Base-by-base conservation (phyloP, 352 stramenopile genomes). In the Phytophthora cajani region DNA sequence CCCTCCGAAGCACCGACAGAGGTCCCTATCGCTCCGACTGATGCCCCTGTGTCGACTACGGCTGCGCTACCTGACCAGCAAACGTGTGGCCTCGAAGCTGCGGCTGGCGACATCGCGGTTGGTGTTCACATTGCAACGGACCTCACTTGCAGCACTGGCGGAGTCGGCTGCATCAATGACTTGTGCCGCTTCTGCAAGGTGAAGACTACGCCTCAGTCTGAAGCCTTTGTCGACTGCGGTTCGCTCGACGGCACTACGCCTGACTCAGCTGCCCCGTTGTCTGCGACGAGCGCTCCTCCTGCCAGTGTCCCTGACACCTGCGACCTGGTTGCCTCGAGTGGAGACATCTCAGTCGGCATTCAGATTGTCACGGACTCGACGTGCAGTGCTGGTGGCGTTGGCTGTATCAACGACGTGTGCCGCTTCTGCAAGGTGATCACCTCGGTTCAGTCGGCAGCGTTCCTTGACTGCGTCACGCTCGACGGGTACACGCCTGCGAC, bases 151-250 rank as follows among this genome's bases (percentile, higher is more conserved):
- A 71, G 30, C 36, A 40, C 11, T 6, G 78, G 76, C 11, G 78
- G 78, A 1, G 5, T 79, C 9, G 78, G 78, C 9, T 86, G 78
- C 52, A 72, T 84, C 16, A 69, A 81, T 14, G 58, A 62, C 54
- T 69, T 83, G 17, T 86, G 78, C 44, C 73, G 76, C n/a, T 82
- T 77, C 67, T 85, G 78, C 71, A 81, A 85, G 47, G 51, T 65
- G 3, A n/a, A 36, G 12, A 53, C 3, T 16, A 80, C 78, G 1
- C 11, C 46, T 5, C 61, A 74, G 40, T 85, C 75, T 10, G 27
- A 50, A 27, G 66, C 62, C 3, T 64, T 80, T 40, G 47, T 72
- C 11, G 42, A 70, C 17, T 79, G 72, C 42, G 44, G 23, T 8
- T 51, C 49, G 11, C 23, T 73, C 30, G 16, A 19, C 40, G 62